Evolutionary conservation across 352 stramenopile species (phyloP).

Genomic region (Thalassiosira pacifica): DNA sequence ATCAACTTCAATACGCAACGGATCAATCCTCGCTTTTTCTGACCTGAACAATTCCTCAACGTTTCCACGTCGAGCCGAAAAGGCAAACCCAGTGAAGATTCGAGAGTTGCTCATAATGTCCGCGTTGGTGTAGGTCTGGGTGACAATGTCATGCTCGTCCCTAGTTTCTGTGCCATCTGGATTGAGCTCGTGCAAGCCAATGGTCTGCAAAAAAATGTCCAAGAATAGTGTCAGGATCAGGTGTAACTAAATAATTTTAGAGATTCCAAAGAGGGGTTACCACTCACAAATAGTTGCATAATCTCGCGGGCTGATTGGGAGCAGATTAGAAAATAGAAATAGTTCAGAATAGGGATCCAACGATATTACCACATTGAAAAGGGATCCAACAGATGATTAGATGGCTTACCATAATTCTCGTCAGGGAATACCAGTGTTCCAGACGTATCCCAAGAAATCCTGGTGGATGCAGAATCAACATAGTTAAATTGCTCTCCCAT

Average conservation of each 20-base stretch:
- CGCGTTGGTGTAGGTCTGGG: constrained; percentile 79
- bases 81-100: constrained; percentile 71
- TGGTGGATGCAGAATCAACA: constrained; percentile 45
- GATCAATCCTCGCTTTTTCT: constrained; percentile 64
- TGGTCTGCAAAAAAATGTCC: no score
- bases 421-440: constrained; percentile 60
- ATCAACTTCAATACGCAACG: constrained; percentile 64
- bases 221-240: no score
- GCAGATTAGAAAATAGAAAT: background rate
- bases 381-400: no score
- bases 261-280: no score
- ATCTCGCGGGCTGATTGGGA: constrained; percentile 45
- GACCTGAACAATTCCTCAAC: constrained; percentile 69
- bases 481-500: constrained; percentile 68
- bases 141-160: no score
- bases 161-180: constrained; percentile 74
- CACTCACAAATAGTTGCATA: constrained; percentile 63
- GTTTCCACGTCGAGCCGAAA: constrained; percentile 66
- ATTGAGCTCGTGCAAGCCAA: constrained; percentile 76
- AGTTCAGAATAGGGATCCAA: background rate
- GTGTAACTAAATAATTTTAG: no score
- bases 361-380: background rate
- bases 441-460: constrained; percentile 47
- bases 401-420: constrained; percentile 70
- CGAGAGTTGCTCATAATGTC: constrained; percentile 80